Conservation (phyloP, 2,329 filamentous ascomycete genomes). For the Onygenales sp. region DNA sequence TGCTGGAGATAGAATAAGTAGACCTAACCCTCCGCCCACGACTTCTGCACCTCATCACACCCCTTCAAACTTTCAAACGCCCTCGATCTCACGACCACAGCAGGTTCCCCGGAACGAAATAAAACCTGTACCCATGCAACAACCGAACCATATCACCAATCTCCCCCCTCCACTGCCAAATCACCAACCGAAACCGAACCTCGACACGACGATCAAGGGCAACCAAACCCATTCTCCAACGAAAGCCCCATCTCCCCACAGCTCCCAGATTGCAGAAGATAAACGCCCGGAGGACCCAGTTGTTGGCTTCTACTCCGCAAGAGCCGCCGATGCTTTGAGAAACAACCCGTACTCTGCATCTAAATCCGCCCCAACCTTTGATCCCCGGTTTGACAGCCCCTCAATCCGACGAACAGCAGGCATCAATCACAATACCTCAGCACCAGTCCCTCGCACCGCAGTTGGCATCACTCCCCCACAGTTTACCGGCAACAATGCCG, state of each 20-base stretch:
- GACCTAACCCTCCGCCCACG: background rate
- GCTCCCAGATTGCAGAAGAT: slow-evolving; percentile 16
- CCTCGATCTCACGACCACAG: slow-evolving; percentile 8
- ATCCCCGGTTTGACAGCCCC: slow-evolving; percentile 66
- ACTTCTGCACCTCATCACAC: slow-evolving; percentile 5
- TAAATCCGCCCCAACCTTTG: slow-evolving; percentile 49
- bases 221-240: slow-evolving; percentile 6
- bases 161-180: slow-evolving; percentile 12
- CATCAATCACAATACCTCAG: slow-evolving; percentile 69
- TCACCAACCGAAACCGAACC: slow-evolving; percentile 14
- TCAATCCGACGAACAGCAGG: slow-evolving; percentile 84
- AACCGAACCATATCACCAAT: slow-evolving; percentile 13
- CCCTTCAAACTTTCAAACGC: slow-evolving; percentile 4
- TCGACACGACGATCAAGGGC: slow-evolving; percentile 5
- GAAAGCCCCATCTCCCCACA: slow-evolving; percentile 18
- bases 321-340: slow-evolving; percentile 50
- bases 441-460: slow-evolving; percentile 51
- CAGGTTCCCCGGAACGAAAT: slow-evolving; percentile 10
- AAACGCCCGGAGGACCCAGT: slow-evolving; percentile 26
- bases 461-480: slow-evolving; percentile 7
- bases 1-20: slow-evolving; percentile 2
- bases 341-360: slow-evolving; percentile 39
- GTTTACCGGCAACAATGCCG: slow-evolving; percentile 8
- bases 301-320: slow-evolving; percentile 62
- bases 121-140: slow-evolving; percentile 11